A percentile compares a stretch with the other conserved stretches of the same genome.
Conservation (phyloP, 2,329 filamentous ascomycete genomes). For the Byssothecium circinans region DNA sequence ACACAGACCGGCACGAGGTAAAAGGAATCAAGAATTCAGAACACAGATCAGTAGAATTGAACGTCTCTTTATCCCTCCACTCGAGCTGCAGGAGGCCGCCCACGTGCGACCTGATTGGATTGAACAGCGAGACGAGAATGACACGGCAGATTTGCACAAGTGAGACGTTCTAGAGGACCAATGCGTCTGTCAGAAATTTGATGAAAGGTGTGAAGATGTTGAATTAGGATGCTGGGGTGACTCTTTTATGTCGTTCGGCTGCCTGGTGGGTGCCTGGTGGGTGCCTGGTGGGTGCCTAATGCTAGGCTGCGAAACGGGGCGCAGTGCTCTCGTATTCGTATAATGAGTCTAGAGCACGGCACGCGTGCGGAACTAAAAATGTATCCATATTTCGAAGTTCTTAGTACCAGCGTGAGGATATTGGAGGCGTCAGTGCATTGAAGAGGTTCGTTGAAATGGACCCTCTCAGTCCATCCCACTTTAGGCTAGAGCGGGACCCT, state of each 20-base stretch:
- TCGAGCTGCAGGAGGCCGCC: slow-evolving; percentile 8
- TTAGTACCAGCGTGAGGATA: no score
- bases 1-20: neutral
- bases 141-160: neutral
- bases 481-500: slow-evolving; percentile 13
- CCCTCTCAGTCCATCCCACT: neutral
- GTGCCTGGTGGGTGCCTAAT: neutral
- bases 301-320: neutral
- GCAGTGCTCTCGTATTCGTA: no score
- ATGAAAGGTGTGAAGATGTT: neutral
- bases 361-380: no score
- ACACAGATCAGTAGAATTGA: neutral
- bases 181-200: no score
- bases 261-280: neutral
- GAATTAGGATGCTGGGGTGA: neutral
- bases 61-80: slow-evolving; percentile 11
- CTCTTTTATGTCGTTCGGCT: neutral
- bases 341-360: no score
- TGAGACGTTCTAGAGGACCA: neutral
- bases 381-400: no score
- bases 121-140: neutral
- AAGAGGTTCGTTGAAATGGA: no score
- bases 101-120: neutral
- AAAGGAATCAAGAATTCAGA: neutral
- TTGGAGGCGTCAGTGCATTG: no score